These are phyloP conservation scores for Sindora glabra DNA, from an alignment of 306 rosid genomes.

Conservation along the genomic window DNA sequence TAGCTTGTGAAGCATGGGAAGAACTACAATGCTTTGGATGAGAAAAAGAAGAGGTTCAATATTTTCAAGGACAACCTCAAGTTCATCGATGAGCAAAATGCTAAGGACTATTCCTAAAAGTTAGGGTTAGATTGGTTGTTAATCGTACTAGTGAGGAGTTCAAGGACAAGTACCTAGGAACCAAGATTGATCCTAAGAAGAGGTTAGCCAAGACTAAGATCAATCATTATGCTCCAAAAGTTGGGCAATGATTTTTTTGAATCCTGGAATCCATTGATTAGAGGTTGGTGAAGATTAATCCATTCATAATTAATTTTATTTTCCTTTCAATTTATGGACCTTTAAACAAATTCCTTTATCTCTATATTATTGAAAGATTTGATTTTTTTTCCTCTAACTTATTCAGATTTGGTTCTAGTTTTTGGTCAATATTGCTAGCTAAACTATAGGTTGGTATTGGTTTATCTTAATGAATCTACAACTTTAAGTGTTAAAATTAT, in stretches of 20 bases:
- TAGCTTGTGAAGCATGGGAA: conserved; percentile 68
- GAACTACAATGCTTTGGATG: conserved; percentile 52
- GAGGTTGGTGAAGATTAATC: too few relatives aligned
- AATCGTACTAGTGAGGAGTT: conserved; percentile 89
- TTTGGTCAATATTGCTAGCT: too few relatives aligned
- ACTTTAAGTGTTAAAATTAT: too few relatives aligned
- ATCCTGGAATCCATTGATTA: conserved; percentile 76
- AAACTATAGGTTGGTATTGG: too few relatives aligned
- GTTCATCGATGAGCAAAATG: conserved; percentile 67
- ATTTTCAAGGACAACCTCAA: conserved; percentile 76
- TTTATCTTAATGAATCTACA: too few relatives aligned
- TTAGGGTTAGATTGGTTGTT: conserved; percentile 75
- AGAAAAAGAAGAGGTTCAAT: conserved; percentile 61
- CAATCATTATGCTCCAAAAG: conserved; percentile 52
- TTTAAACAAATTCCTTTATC: too few relatives aligned
- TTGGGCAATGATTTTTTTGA: conserved; percentile 57
- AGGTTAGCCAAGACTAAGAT: conserved; percentile 23
- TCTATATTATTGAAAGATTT: too few relatives aligned
- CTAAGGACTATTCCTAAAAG: conserved; percentile 32
- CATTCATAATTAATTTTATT: too few relatives aligned
- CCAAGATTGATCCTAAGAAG: conserved; percentile 28
- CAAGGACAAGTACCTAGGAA: conserved; percentile 52
- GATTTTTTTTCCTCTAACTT: too few relatives aligned
- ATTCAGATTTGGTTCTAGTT: too few relatives aligned
- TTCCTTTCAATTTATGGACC: too few relatives aligned